These are phyloP conservation scores for Picea abies DNA, from an alignment of 83 land plant genomes.

Conservation along the genomic window DNA sequence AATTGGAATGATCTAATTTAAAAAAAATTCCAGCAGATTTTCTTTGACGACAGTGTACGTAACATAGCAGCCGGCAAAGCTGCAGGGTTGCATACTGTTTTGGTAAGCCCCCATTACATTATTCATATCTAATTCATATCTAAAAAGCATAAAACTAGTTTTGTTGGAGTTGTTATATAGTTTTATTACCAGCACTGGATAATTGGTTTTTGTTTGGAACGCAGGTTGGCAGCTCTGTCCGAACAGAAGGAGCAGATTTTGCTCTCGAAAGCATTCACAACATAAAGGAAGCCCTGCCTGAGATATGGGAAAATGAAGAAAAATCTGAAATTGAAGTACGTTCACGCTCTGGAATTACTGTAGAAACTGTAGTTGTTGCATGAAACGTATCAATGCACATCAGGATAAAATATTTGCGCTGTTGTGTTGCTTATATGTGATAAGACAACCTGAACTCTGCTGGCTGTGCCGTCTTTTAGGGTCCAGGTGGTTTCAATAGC, in stretches of 20 bases:
- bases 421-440: too few species aligned
- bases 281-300: conserved; percentile 64
- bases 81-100: conserved; percentile 49
- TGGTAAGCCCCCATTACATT: conserved; percentile 34
- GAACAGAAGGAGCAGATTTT: conserved; percentile 52
- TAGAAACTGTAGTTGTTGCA: conserved; percentile 60
- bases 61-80: conserved; percentile 64
- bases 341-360: conserved; percentile 20
- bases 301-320: conserved; percentile 51
- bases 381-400: conserved; percentile 7
- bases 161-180: too few species aligned
- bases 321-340: conserved; percentile 27
- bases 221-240: conserved; percentile 57
- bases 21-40: conserved; percentile 38
- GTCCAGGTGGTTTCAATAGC: too few species aligned
- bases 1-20: too few species aligned
- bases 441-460: too few species aligned
- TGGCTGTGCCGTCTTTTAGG: too few species aligned
- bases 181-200: too few species aligned
- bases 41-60: conserved; percentile 55
- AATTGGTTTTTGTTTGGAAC: not conserved
- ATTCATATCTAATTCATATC: too few species aligned
- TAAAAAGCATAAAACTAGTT: too few species aligned
- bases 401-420: not conserved
- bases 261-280: conserved; percentile 65